Evolutionary conservation across 2,329 filamentous ascomycete genomes (phyloP), one percentile per base, ranked within the genome.

Genomic region (Diaporthe citriasiana): DNA sequence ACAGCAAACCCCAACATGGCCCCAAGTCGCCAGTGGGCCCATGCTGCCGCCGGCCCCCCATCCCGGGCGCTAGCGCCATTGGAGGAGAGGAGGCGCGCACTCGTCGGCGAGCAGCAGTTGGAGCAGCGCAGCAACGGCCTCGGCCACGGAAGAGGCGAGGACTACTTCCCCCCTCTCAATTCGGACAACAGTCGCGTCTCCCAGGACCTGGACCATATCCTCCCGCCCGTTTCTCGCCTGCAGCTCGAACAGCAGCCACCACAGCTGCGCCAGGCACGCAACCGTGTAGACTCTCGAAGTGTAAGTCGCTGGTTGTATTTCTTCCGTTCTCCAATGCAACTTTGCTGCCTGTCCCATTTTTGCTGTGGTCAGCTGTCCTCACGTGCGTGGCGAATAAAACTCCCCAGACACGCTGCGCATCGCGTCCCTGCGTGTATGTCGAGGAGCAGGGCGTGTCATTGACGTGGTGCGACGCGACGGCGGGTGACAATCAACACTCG

Each of bases 211-310:
- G 63, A 53, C 63, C 35, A 59, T 51, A 30, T 55, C 17, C 56
- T 71, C 25, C 70, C 70, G 15, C 70, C 70, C 15, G n/a, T 22
- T 19, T 71, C 70, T 7, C 57, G 70, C n/a, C n/a, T 63, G 25
- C 56, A 71, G 56, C 56, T 71, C n/a, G 45, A 71, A n/a, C 56
- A 42, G 10, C 70, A 63, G 22, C 27, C 56, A 12, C 25, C 59
- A 25, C 47, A 65, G 25, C 42, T 71, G 25, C 53, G 66, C 51
- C 27, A 57, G 25, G 51, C 50, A 33, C 70, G 70, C 35, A 42
- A 42, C 35, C 50, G 22, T 8, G 42, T 42, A 19, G 22, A 40
- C 38, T 15, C 47, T 30, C 17, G 33, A 30, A 27, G 3, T 33
- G 63, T 68, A 40, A 53, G 63, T 68, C 30, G 47, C 25, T 40